These are phyloP conservation scores for Oryza australiensis DNA, from an alignment of 176 grass and related monocot species.

Conservation along the genomic window DNA sequence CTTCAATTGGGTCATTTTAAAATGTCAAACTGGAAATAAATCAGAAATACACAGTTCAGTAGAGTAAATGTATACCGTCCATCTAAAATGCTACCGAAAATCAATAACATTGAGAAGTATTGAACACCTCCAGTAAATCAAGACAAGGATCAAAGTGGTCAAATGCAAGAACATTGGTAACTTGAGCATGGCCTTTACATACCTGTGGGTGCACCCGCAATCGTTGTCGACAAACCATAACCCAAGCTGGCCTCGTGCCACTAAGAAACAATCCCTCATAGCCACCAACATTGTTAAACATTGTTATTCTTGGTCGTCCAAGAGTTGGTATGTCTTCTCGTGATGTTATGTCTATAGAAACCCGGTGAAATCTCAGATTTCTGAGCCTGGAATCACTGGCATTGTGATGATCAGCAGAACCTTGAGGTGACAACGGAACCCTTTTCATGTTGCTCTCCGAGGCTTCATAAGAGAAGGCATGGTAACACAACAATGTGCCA, in stretches of 20 bases:
- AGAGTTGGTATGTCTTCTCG: slow-evolving; percentile 63
- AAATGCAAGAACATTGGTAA: not conserved
- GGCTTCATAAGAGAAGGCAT: slow-evolving; percentile 72
- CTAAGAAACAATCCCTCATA: slow-evolving; percentile 88
- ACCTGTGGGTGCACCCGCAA: slow-evolving; percentile 90
- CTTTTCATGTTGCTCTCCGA: slow-evolving; percentile 42
- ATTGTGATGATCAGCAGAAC: slow-evolving; percentile 42
- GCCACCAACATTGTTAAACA: slow-evolving; percentile 85
- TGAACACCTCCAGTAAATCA: not conserved
- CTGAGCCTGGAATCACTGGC: slow-evolving; percentile 57
- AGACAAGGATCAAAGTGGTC: not conserved
- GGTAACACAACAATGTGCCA: slow-evolving; percentile 90
- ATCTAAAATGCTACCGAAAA: not conserved
- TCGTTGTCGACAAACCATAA: slow-evolving; percentile 88
- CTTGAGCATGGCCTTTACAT: slow-evolving; percentile 19
- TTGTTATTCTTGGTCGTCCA: slow-evolving; percentile 66
- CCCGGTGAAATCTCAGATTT: slow-evolving; percentile 83
- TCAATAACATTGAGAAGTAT: not conserved
- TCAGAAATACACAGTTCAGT: not conserved
- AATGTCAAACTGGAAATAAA: not conserved
- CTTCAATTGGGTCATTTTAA: slow-evolving; percentile 3
- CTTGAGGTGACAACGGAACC: slow-evolving; percentile 40
- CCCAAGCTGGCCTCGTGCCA: slow-evolving; percentile 82
- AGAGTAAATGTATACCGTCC: slow-evolving; percentile 11
- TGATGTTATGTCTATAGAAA: slow-evolving; percentile 60